Base-by-base conservation (phyloP, 2,329 filamentous ascomycete species). In the Ascochyta clinopodiicola region DNA sequence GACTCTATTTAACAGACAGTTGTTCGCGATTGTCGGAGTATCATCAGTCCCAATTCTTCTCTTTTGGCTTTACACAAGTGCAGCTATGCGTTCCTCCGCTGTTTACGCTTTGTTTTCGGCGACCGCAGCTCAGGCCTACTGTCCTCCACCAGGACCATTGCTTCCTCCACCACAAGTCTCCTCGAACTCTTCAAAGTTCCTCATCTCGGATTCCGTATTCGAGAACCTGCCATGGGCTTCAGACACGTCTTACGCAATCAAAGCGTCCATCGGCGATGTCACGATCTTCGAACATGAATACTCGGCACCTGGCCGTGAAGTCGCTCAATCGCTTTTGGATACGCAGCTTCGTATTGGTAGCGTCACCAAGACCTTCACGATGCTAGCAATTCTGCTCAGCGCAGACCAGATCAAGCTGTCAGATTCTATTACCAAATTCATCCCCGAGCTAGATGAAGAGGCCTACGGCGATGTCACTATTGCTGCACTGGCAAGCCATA, bases 321-420 rank as follows among this genome's bases (percentile, higher is more conserved):
- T 61, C 19, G 39, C 39, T 5, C 56, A 58, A 19, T 51, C 61
- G 9, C 51, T 63, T 3, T 48, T 55, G 17, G 57, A 65, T 1
- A 70, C 63, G 3, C 59, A 62, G 24, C 32, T 62, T 22, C 65
- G 69, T 0, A 53, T 71, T 24, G 69, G 59, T 0, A 70, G 67
- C 10, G 63, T 65, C 7, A 69, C 67, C 1, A 72, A 72, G 36
- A 25, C 62, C 12, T 69, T 70, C 38, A 69, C 68, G 4, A 58
- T 68, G 25, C 52, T 72, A 13, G 68, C 68, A 1, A 34, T 70
- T 2, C 38, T 68, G 25, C 44, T 69, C 5, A 61, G 60, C 17
- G 52, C 48, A 21, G 49, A 65, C n/a, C 54, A 50, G 22, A 65
- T 71, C 37, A 56, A 55, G 3, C 60, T 66, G 13, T 59, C 66